Base-by-base conservation (phyloP, 228 moss, liverwort and hornwort species). In the Sphagnum fallax region DNA sequence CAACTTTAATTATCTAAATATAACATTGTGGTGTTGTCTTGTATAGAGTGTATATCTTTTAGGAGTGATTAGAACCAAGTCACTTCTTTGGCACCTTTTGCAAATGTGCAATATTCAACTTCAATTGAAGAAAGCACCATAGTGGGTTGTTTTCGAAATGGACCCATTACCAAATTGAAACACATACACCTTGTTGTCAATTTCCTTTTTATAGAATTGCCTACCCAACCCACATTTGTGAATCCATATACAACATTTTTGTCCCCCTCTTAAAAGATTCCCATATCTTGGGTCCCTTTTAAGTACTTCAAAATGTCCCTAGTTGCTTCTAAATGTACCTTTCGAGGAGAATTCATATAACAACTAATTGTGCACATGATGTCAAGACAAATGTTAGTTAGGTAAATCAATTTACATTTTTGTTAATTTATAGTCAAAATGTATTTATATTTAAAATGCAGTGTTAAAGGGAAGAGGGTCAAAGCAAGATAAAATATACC, bases 91-190 rank as follows among this genome's bases (percentile, higher is more conserved):
- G 52, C 53, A 5, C 51, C 51, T 32, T 67, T 32, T 10, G 0
- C n/a, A 0, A 52, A 32, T 10, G 53, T n/a, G 2, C 4, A 15
- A 53, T 67, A 67, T 18, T 67, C 16, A 1, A 16, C 55, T 53
- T 55, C 16, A 4, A 53, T 67, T 0, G 2, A 51, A 5, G 57
- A 73, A 9, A 66, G 13, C 3, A 66, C 47, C 13, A 67, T 9
- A 5, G 4, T 51, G 5, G 5, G 32, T 73, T 73, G 73, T 61
- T 60, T 48, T 49, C 67, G 60, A 48, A 1, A 73, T n/a, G 6
- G 60, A 10, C 13, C 57, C 58, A 57, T 51, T 47, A 12, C 15
- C 66, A 0, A 73, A 5, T 4, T 10, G 52, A 48, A 73, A 73
- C 4, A 9, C 0, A 6, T 65, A 32, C 32, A 60, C 6, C 52